A percentile compares a stretch with the other conserved stretches of the same genome.
Conservation (phyloP, 768 basidiomycete species). For the Strobilomyces echinocephalus region DNA sequence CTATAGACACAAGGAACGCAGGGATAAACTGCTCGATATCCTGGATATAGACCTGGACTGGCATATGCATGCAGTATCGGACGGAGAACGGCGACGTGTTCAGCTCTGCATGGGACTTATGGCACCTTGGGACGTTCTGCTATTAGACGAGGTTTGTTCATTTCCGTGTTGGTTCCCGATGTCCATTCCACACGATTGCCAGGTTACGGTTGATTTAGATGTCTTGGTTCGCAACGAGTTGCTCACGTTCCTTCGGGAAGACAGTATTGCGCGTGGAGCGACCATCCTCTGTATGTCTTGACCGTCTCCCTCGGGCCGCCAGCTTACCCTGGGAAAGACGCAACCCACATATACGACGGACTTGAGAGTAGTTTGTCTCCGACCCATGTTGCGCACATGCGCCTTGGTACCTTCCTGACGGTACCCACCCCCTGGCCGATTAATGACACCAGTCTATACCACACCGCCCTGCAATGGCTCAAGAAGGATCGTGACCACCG, state of each 20-base stretch:
- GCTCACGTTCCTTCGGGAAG: constrained; percentile 79
- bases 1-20: constrained; percentile 84
- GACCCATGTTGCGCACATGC: constrained; percentile 90
- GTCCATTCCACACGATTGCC: constrained; percentile 2
- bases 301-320: neutral
- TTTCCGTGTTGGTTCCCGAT: neutral
- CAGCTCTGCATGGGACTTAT: constrained; percentile 97
- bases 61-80: constrained; percentile 94
- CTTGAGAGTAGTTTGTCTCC: constrained; percentile 69
- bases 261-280: constrained; percentile 73
- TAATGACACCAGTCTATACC: constrained; percentile 47
- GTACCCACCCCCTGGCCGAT: constrained; percentile 69
- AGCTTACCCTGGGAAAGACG: constrained; percentile 48
- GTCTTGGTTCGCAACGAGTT: constrained; percentile 91
- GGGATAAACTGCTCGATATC: constrained; percentile 83
- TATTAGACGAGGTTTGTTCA: constrained; percentile 80
- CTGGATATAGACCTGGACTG: constrained; percentile 94
- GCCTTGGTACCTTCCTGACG: constrained; percentile 69
- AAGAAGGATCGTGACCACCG: constrained; percentile 73
- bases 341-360: constrained; percentile 97
- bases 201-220: constrained; percentile 97
- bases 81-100: constrained; percentile 89
- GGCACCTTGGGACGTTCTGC: constrained; percentile 87
- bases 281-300: constrained; percentile 74
- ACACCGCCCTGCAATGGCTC: constrained; percentile 81